Evolutionary conservation across 1,139 yeast species (phyloP).

Genomic region (Geotrichum restrictum): DNA sequence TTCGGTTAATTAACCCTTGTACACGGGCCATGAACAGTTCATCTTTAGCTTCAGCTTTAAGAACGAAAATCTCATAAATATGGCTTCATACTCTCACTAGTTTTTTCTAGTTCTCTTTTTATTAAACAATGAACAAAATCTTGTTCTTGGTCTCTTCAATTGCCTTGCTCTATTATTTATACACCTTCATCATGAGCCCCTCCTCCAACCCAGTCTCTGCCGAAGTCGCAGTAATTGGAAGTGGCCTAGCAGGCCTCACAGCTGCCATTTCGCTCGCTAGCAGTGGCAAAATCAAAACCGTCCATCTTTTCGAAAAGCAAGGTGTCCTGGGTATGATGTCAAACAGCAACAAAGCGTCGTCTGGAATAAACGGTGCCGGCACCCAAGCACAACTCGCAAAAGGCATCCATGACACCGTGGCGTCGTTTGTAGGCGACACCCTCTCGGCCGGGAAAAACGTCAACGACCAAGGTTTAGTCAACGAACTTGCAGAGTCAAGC

Average conservation of each 20-base stretch:
- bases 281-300: conserved; percentile 5
- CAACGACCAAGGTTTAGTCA: conserved; percentile 54
- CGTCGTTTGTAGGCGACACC: conserved; percentile 62
- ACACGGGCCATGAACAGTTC: too few species aligned
- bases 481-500: conserved; percentile 47
- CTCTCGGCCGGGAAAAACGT: conserved; percentile 59
- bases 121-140: too few species aligned
- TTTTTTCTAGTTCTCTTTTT: too few species aligned
- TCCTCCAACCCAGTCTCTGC: not conserved
- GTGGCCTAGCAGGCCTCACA: conserved; percentile 18
- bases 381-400: conserved; percentile 52
- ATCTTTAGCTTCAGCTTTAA: too few species aligned
- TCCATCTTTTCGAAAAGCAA: conserved; percentile 31
- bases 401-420: conserved; percentile 53
- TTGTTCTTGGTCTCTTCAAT: not conserved
- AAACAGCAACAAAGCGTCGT: conserved; percentile 74
- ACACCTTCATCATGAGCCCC: not conserved
- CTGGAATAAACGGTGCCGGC: conserved; percentile 75
- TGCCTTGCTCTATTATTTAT: not conserved
- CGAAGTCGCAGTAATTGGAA: conserved; percentile 13
- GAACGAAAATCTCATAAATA: too few species aligned
- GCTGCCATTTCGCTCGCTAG: conserved; percentile 13
- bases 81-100: too few species aligned
- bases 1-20: too few species aligned
- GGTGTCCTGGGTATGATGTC: conserved; percentile 14